Evolutionary conservation across 805 yeast species (phyloP), one percentile per base, ranked within the genome.

Genomic region (Candida nemodendra): DNA sequence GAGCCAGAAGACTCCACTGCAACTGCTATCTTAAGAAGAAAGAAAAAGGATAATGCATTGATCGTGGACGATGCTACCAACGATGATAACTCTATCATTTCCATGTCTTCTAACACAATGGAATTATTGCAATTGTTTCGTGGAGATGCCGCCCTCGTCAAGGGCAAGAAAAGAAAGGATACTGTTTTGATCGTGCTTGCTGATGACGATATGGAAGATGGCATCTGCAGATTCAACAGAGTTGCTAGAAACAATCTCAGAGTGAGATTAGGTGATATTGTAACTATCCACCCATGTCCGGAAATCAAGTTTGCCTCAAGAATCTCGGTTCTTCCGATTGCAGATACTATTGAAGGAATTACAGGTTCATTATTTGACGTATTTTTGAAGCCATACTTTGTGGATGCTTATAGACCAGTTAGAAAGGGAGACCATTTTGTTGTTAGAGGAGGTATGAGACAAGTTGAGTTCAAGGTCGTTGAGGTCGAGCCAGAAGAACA

Each of bases 381-480:
- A 17, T 93, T 84, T 71, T 76, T 93, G 63, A 93, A 93, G 70
- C 99, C 99, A 27, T 93, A 93, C 71, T 93, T 93, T 62, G 97
- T 93, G 30, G 99, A 93, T 69, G 97, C 99, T 40, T 93, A 93
- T 69, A 83, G 99, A 68, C 99, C 99, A 4, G 96, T 93, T 27
- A 84, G 97, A 68, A 91, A 90, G 63, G 97, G 97, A 49, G 99
- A 93, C 61, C 85, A 86, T 55, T 93, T 93, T 67, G 80, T 91
- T 32, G 98, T 88, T 18, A 81, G 99, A 64, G 99, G 99, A 59
- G 96, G 97, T 62, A 93, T 93, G 99, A 82, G 99, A 69, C 98
- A 91, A 63, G 99, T 93, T 30, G 99, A 93, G 66, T 93, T 93
- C 71, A 95, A 93, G 66, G 96, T 93, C 32, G 97, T 91, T 32